phyloP scores from a whole-genome alignment of 495 filamentous ascomycete genomes.

The Podospora pseudopauciseta region DNA sequence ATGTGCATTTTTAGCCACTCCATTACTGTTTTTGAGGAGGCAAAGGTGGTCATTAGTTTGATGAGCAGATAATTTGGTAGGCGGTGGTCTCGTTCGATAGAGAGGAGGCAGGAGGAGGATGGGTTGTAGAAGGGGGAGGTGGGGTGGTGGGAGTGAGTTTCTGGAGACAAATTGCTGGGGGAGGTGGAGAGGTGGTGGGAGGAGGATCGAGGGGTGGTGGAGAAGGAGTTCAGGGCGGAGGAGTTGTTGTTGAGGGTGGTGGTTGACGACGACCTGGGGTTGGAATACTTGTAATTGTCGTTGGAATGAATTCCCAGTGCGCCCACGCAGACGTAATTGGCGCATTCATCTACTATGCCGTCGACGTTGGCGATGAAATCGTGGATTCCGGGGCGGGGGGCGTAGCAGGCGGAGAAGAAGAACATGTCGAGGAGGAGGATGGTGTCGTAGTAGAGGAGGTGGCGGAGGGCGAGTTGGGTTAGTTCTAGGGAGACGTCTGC shows the following conservation, averaged over 20 bases:
- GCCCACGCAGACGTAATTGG: conserved; percentile 63
- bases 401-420: conserved; percentile 87
- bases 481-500: conserved; percentile 84
- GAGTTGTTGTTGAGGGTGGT: neutral
- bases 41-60: conserved; percentile 72
- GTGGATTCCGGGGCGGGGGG: conserved; percentile 70
- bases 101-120: neutral
- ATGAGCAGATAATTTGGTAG: conserved; percentile 54
- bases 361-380: conserved; percentile 65
- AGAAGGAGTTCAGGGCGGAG: neutral
- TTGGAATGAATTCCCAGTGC: conserved; percentile 4
- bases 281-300: neutral
- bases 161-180: neutral
- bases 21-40: conserved; percentile 71
- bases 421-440: conserved; percentile 87
- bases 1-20: conserved; percentile 75
- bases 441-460: conserved; percentile 87
- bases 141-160: neutral
- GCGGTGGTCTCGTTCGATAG: conserved; percentile 23
- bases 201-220: neutral
- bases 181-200: neutral
- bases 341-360: conserved; percentile 78
- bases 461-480: conserved; percentile 75
- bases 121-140: neutral
- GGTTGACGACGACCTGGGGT: neutral